These are phyloP conservation scores for Mitragyna speciosa DNA, from an alignment of 257 asterid genomes.

Conservation along the genomic window DNA sequence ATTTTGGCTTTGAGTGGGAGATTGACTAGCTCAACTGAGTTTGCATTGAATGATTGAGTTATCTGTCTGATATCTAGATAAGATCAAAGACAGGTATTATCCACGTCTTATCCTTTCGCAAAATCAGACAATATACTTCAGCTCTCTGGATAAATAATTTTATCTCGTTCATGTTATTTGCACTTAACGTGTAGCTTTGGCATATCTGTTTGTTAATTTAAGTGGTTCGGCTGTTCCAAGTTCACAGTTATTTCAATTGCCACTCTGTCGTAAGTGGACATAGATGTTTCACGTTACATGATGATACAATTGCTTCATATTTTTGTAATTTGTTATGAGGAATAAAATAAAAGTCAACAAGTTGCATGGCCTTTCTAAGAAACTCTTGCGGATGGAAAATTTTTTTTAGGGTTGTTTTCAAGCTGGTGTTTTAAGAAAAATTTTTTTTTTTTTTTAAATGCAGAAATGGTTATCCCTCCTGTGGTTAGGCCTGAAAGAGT, in stretches of 20 bases:
- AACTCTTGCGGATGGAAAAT: not conserved
- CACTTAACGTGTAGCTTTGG: not conserved
- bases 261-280: not conserved
- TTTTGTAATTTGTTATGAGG: not conserved
- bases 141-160: not conserved
- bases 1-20: not conserved
- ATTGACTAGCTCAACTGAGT: not conserved
- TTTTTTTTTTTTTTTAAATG: not conserved
- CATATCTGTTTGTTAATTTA: not conserved
- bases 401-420: not conserved
- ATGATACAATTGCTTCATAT: not conserved
- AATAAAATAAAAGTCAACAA: not conserved
- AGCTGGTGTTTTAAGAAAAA: not conserved
- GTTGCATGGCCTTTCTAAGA: not conserved
- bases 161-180: not conserved
- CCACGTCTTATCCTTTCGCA: not conserved
- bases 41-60: not conserved
- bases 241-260: not conserved
- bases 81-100: not conserved
- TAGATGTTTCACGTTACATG: not conserved
- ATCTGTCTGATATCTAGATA: not conserved
- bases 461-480: conserved; percentile 82
- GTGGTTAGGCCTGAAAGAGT: conserved; percentile 63
- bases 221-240: not conserved
- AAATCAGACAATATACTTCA: not conserved